Percentiles rank a stretch among this genome's conserved stretches.
These are phyloP conservation scores for Aphanoascus verrucosus DNA, from an alignment of 2,329 filamentous ascomycete species.

Conservation along the genomic window DNA sequence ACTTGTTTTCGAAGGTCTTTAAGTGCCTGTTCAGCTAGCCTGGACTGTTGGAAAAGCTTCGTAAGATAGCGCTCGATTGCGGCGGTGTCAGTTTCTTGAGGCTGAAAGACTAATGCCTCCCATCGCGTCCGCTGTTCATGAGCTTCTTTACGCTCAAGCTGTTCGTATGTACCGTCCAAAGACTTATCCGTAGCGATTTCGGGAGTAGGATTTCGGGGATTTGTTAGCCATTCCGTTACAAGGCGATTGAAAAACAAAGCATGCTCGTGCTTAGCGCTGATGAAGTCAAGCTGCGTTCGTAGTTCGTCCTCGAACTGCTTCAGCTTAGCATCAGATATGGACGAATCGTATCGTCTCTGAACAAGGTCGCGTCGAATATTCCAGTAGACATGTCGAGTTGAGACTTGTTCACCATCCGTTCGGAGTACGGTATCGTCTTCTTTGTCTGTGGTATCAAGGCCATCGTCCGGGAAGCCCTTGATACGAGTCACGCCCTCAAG, in stretches of 20 bases:
- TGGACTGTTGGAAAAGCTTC: conserved; percentile 40
- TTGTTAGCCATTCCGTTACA: conserved; percentile 45
- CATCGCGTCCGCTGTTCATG: conserved; percentile 44
- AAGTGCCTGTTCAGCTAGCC: conserved; percentile 34
- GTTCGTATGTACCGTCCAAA: conserved; percentile 35
- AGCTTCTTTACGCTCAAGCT: conserved; percentile 44
- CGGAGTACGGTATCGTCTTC: conserved; percentile 21
- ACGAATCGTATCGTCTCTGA: conserved; percentile 45
- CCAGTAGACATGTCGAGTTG: conserved; percentile 22
- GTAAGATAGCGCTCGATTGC: conserved; percentile 43
- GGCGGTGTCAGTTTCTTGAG: conserved; percentile 36
- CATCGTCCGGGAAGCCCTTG: conserved; percentile 29
- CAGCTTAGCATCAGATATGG: conserved; percentile 40
- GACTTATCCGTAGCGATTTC: conserved; percentile 20
- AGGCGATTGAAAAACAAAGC: conserved; percentile 47
- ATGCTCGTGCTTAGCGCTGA: conserved; percentile 46
- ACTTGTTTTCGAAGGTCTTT: conserved; percentile 33
- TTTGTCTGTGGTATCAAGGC: conserved; percentile 22
- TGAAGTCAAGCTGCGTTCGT: conserved; percentile 38
- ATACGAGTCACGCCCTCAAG: conserved; percentile 31
- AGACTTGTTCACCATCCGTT: conserved; percentile 22
- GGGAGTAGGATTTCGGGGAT: conserved; percentile 21
- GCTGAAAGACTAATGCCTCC: conserved; percentile 47
- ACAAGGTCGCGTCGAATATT: conserved; percentile 45
- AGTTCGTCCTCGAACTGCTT: conserved; percentile 40